Evolutionary conservation across 2,329 filamentous ascomycete genomes (phyloP), one percentile per base, ranked within the genome.

Genomic region (Claviceps paspali): DNA sequence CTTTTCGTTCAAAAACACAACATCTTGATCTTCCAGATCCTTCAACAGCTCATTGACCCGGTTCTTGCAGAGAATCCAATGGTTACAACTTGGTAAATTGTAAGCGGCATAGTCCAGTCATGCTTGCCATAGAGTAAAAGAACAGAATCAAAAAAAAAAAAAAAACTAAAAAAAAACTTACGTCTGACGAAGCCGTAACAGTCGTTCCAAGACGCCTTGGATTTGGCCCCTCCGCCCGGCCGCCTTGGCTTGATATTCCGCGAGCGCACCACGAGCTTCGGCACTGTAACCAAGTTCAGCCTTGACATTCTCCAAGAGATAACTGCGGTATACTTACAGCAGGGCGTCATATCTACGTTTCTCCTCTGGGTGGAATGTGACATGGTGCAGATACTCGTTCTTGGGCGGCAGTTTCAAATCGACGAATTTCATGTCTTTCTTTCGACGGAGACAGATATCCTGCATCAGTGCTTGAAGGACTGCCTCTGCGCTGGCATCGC

Each of bases 361-460:
- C 54, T 93, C 86, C 26, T 86, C 76, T 0, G 72, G 57, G 30
- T 76, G 70, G 49, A 93, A 85, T 7, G 76, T 66, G 46, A 93
- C 74, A 7, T 73, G 73, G 48, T 91, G 78, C 5, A 91, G 65
- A 45, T 80, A 86, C 51, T 88, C 84, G 1, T 76, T 79, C 49
- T 92, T 76, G 11, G 76, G 65, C 0, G 86, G 85, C 7, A 93
- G 65, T 43, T 76, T 80, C 15, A 93, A 63, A 46, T 93, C 83
- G 36, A 94, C 72, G 50, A 92, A 93, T 5, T 70, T 69, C 85
- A 94, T 93, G 39, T 88, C 79, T 54, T 94, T 94, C 55, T 77
- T 80, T 27, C 86, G 74, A 27, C 86, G 73, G 17, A 94, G 65
- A 48, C 82, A 91, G 33, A 93, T 70, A 14, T 81, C 76, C n/a